Base-by-base conservation (phyloP, 106 monocot species). In the Platanthera guangdongensis region DNA sequence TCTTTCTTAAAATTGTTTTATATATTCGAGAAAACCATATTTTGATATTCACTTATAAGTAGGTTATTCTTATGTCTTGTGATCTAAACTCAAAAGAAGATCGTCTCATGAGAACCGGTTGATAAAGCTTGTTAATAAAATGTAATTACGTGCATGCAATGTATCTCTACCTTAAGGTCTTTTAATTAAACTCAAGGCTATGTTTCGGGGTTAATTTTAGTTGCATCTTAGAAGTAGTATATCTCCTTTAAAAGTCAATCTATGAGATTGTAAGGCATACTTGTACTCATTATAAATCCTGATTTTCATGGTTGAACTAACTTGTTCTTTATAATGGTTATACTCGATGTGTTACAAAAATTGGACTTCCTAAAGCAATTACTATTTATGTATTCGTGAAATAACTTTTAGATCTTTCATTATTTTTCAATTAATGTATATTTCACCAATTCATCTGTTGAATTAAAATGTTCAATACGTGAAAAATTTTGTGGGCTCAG, bases 111-210 rank as follows among this genome's bases (percentile, higher is more conserved):
- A 60, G 19, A 60, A 60, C 8, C 57, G 6, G n/a, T 57, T 60
- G n/a, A 60, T 60, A 60, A 60, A 60, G 59, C 39, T 60, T 60
- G 59, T 18, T 60, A 2, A 60, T 60, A 60, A 60, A 60, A 60
- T 60, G 7, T 60, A 60, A 55, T 55, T 60, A 60, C 7, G 10
- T 7, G 19, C 19, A 19, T 60, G 9, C 4, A 60, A 21, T 60
- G n/a, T n/a, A 18, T 60, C 19, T 21, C 1, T 0, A 60, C 1
- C 18, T 21, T 59, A 19, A 60, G 59, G 0, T 60, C 59, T 60
- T 18, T 21, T 60, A 19, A 60, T 60, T 6, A 19, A 60, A 16
- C 59, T 60, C 59, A 21, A 60, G 59, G 21, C 18, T 21, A 60
- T 21, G 19, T 60, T 21, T 59, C 21, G n/a, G 18, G 19, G 59